Evolutionary conservation across 2,329 filamentous ascomycete genomes (phyloP).

Genomic region (Aspergillus cejpii): DNA sequence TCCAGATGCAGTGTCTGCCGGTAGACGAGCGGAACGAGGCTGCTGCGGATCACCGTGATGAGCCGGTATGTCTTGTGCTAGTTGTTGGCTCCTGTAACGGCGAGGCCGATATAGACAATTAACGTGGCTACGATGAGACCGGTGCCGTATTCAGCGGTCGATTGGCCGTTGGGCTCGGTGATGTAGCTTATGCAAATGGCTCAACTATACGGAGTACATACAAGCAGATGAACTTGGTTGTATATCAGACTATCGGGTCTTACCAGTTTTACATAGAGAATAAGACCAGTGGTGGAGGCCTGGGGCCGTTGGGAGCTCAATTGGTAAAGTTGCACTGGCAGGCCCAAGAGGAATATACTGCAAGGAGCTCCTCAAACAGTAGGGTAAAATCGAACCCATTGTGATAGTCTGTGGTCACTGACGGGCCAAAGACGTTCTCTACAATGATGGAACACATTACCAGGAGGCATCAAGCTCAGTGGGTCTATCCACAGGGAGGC

Average conservation of each 20-base stretch:
- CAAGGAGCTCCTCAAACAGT: conserved; percentile 27
- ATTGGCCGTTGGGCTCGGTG: background rate
- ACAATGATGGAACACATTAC: background rate
- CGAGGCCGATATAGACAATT: conserved; percentile 41
- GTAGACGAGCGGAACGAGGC: conserved; percentile 26
- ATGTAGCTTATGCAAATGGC: no score
- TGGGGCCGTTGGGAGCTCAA: background rate
- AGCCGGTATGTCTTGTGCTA: conserved; percentile 9
- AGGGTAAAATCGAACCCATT: conserved; percentile 27
- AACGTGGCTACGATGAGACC: conserved; percentile 41
- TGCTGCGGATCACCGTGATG: conserved; percentile 5
- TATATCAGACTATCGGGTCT: conserved; percentile 1
- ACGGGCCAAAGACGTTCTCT: background rate
- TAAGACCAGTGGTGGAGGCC: conserved; percentile 14
- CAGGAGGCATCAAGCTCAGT: no score
- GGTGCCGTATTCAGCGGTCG: conserved; percentile 17
- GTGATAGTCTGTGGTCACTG: background rate
- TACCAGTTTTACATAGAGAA: conserved; percentile 14
- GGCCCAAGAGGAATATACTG: background rate
- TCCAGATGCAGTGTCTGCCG: conserved; percentile 23
- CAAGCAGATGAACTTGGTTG: background rate
- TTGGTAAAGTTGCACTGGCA: background rate
- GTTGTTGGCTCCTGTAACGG: conserved; percentile 24
- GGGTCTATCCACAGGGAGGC: no score
- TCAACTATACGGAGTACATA: no score